phyloP scores from a whole-genome alignment of 345 rosid genomes.

The Microcos paniculata region DNA sequence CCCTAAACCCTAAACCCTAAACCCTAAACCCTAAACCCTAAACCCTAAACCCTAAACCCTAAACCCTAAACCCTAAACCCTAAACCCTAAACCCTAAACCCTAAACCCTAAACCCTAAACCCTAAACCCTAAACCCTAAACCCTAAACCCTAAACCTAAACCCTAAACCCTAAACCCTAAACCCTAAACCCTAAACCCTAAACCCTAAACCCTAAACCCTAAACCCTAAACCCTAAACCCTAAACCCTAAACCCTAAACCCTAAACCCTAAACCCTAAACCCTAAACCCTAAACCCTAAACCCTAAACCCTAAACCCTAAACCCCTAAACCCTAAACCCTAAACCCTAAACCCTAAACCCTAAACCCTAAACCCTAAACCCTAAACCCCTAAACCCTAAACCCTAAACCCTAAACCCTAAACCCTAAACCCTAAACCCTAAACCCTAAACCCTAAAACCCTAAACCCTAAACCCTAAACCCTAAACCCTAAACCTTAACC shows the following conservation, averaged over 20 bases:
- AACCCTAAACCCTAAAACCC: conserved; percentile 16
- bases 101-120: conserved; percentile 26
- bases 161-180: background rate
- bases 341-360: conserved; percentile 8
- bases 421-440: conserved; percentile 20
- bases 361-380: conserved; percentile 22
- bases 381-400: too few relatives aligned
- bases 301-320: background rate
- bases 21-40: conserved; percentile 23
- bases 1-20: conserved; percentile 29
- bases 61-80: conserved; percentile 31
- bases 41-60: conserved; percentile 9
- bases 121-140: conserved; percentile 9
- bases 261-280: conserved; percentile 14
- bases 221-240: conserved; percentile 26
- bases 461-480: conserved; percentile 25
- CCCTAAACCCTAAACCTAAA: background rate
- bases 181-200: conserved; percentile 27
- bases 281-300: conserved; percentile 3
- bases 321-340: too few relatives aligned
- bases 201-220: conserved; percentile 29
- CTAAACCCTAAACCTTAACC: conserved; percentile 18
- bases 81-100: conserved; percentile 27
- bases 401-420: conserved; percentile 20
- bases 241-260: conserved; percentile 20